Evolutionary conservation across 768 basidiomycete genomes (phyloP), one percentile per base, ranked within the genome.

Genomic region (Suillus decipiens): DNA sequence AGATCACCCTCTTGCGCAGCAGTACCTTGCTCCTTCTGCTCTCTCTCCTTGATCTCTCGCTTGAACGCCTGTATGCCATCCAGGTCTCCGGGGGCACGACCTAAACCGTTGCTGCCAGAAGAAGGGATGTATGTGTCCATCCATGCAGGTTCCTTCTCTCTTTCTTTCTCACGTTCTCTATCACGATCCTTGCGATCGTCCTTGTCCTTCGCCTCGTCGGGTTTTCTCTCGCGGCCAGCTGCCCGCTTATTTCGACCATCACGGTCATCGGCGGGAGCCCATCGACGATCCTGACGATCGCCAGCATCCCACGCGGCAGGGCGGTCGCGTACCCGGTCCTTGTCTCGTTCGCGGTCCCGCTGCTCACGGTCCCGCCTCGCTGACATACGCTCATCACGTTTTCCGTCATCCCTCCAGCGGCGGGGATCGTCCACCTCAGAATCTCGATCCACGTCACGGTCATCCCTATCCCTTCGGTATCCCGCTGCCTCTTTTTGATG

Each of bases 21-120:
- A 17, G 53, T 62, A 17, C 56, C 60, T 56, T 64, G 63, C 11
- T 84, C 82, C 70, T 85, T 87, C 68, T 80, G 77, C 66, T 89
- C 89, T 66, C 86, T 89, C 74, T 90, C 89, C 70, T 89, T 92
- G 79, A 92, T 81, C 54, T 86, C 89, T 72, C 88, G 90, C 81
- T 93, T 95, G 86, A 92, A 94, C 2, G 88, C 90, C 69, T 95
- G 92, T 37, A 95, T 92, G 41, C 89, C 86, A 72, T 94, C 92
- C 31, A 92, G 77, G 70, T 90, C 89, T 22, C 89, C 92, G 55
- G 84, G 82, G 33, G 76, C 73, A 37, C 77, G 78, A 64, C 84
- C 83, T 60, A 91, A 86, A 15, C 88, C 89, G 54, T 79, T 77
- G 37, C 76, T 78, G 19, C 85, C 73, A 28, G 81, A 81, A 58